Conservation (phyloP, 768 basidiomycete species). For the Pleurotus giganteus region DNA sequence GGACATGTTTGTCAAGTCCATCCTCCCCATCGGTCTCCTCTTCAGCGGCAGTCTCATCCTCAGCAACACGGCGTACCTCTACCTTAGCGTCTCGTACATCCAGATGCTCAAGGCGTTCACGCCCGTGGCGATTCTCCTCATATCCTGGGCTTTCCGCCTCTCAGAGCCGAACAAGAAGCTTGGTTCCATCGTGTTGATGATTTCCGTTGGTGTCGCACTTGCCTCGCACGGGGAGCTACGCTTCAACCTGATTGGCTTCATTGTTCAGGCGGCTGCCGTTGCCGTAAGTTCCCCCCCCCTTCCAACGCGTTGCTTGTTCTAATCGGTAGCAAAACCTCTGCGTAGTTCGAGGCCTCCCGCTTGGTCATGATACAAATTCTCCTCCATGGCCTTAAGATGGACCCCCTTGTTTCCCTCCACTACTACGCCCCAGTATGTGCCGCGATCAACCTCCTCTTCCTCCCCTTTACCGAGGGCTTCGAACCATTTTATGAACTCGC, state of each 20-base stretch:
- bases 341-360: conserved; percentile 92
- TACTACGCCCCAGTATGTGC: conserved; percentile 98
- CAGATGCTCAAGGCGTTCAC: conserved; percentile 98
- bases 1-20: conserved; percentile 77
- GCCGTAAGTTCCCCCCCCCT: conserved; percentile 47
- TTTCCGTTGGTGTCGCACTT: conserved; percentile 85
- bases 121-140: conserved; percentile 86
- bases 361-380: conserved; percentile 96
- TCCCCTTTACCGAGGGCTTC: conserved; percentile 92
- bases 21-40: conserved; percentile 90
- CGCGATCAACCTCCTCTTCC: conserved; percentile 75
- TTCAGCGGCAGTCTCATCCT: conserved; percentile 91
- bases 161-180: conserved; percentile 85
- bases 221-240: conserved; percentile 86
- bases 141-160: conserved; percentile 88
- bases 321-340: not conserved
- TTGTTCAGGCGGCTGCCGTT: conserved; percentile 86
- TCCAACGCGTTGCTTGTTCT: not conserved
- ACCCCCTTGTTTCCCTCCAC: conserved; percentile 91
- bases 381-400: conserved; percentile 95
- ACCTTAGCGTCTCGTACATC: conserved; percentile 90
- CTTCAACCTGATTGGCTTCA: conserved; percentile 86
- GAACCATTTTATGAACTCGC: conserved; percentile 76
- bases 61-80: conserved; percentile 90
- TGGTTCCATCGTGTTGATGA: conserved; percentile 83